Evolutionary conservation across 2,329 filamentous ascomycete genomes (phyloP), one percentile per base, ranked within the genome.

Genomic region (Microcera coccophila): DNA sequence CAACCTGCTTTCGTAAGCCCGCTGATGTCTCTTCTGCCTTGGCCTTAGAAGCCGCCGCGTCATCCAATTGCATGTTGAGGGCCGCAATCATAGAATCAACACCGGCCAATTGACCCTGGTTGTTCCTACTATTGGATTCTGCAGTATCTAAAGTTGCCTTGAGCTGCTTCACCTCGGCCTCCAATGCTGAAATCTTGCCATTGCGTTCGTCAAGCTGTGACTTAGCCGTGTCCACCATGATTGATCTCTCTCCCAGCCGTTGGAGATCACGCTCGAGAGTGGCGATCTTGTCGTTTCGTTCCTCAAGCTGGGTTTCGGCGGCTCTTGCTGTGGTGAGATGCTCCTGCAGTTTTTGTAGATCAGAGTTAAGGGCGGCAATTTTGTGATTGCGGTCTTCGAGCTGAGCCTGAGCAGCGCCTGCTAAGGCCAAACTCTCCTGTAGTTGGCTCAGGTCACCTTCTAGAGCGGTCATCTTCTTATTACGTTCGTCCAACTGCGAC

Each of bases 171-270:
- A 61, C 29, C 10, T 60, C 50, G 5, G 64, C 53, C 51, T 77
- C 71, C 3, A 76, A 62, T 4, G 65, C 59, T 4, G 64, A 56
- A 26, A 76, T 68, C 50, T 64, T 69, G 34, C 60, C 61, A 44
- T 71, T 69, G 38, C 71, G 68, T 44, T 74, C 68, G 32, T 55
- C 44, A 5, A 59, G 38, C 18, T 58, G 49, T 3, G 43, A 52
- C 31, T 55, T 46, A 29, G 49, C 49, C 17, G 35, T 15, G 16
- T 39, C 33, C 1, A 44, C 52, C 2, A 39, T 31, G 4, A 50
- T 49, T 36, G 62, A 47, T n/a, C 51, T 57, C 9, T 45, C 40
- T 31, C 44, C 33, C 20, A 54, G 42, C 7, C 42, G 42, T 22
- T 52, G 41, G 12, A 58, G 28, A 26, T 58, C 53, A 18, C 44